Conservation (phyloP, 1,284 basidiomycete genomes). For the Puccinia horiana region DNA sequence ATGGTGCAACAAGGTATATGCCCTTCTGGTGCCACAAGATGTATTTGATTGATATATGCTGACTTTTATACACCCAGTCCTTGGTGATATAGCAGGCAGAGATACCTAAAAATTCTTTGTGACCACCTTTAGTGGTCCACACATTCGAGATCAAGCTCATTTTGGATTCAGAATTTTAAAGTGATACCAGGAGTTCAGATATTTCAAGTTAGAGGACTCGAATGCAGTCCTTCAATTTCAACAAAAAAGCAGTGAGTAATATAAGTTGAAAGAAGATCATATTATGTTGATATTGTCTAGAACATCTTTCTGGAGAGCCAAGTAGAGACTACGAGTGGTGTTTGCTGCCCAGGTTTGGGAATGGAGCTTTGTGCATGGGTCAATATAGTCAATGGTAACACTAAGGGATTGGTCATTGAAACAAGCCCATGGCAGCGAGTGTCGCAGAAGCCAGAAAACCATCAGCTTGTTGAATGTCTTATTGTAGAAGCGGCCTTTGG, state of each 20-base stretch:
- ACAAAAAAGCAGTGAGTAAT: neutral
- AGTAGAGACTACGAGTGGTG: neutral
- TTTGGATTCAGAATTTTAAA: neutral
- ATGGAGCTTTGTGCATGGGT: neutral
- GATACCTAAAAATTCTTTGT: neutral
- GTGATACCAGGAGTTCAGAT: neutral
- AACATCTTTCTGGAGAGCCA: neutral
- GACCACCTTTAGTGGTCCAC: neutral
- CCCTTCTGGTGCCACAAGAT: neutral
- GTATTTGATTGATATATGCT: constrained; percentile 3
- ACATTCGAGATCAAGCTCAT: constrained; percentile 1
- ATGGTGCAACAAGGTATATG: neutral
- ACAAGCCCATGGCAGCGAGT: neutral
- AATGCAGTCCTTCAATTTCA: too few relatives aligned
- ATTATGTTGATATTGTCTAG: neutral
- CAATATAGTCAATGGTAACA: neutral
- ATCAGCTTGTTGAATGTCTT: neutral
- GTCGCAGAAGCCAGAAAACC: neutral
- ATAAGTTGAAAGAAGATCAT: neutral
- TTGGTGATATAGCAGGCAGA: neutral
- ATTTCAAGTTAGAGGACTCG: neutral
- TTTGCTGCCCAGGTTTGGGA: neutral
- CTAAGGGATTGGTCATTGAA: neutral
- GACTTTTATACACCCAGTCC: neutral
- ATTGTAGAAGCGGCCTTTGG: neutral